phyloP scores from a whole-genome alignment of 805 yeast genomes.

The Saccharomyces cerevisiae region DNA sequence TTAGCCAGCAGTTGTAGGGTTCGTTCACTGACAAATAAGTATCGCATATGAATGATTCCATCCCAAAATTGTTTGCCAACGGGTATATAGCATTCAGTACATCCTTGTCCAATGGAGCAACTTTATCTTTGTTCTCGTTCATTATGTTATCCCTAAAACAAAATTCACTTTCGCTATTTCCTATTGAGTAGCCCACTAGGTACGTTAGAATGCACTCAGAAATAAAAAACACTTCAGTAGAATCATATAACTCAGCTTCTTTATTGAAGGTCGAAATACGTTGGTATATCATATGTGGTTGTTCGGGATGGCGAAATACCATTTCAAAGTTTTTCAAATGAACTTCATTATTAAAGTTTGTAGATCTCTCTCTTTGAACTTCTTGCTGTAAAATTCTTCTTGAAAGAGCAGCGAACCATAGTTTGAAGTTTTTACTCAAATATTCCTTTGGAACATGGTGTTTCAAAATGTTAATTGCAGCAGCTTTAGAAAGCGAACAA shows the following conservation, averaged over 20 bases:
- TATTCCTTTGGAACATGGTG: constrained; percentile 2
- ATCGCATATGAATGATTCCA: background rate
- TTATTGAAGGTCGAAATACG: constrained; percentile 3
- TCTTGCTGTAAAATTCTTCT: background rate
- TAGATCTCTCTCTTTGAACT: background rate
- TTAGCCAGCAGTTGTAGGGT: background rate
- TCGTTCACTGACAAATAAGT: background rate
- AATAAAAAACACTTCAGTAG: constrained; percentile 2
- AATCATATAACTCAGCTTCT: background rate
- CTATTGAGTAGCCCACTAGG: constrained; percentile 1
- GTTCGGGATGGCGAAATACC: constrained; percentile 5
- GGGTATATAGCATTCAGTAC: constrained; percentile 3
- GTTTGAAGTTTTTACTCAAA: constrained; percentile 10
- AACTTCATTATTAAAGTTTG: background rate
- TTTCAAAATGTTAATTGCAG: constrained; percentile 5
- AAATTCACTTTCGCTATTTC: background rate
- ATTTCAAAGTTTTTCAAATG: constrained; percentile 1
- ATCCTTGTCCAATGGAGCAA: constrained; percentile 1
- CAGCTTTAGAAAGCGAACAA: background rate
- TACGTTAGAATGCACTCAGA: constrained; percentile 6
- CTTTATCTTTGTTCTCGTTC: constrained; percentile 1
- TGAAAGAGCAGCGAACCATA: constrained; percentile 13
- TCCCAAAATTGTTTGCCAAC: background rate
- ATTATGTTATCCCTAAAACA: background rate
- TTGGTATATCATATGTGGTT: constrained; percentile 1